Conservation (phyloP, 176 grass and related monocot species). For the Miscanthus lutarioriparius region DNA sequence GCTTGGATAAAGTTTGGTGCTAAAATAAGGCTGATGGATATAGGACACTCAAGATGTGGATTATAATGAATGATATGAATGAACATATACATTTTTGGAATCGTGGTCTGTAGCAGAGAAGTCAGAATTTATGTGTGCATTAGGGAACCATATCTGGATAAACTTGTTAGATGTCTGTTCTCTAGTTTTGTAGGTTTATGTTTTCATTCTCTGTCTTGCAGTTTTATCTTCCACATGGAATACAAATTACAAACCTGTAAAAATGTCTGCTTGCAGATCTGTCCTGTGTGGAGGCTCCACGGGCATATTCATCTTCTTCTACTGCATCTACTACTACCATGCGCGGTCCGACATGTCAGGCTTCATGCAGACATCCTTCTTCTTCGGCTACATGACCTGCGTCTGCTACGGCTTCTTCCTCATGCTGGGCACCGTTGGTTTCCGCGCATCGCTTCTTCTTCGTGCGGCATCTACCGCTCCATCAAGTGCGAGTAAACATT, state of each 20-base stretch:
- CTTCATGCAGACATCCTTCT: constrained; percentile 97
- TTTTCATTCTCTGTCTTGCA: no score
- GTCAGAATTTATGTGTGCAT: background rate
- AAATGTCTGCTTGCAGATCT: constrained; percentile 49
- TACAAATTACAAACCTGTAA: background rate
- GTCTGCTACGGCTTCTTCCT: constrained; percentile 97
- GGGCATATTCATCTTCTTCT: constrained; percentile 85
- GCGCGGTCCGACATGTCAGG: constrained; percentile 94
- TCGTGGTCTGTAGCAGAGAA: background rate
- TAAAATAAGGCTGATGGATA: background rate
- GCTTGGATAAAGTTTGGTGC: background rate
- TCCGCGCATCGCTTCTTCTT: constrained; percentile 85
- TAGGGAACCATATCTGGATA: background rate
- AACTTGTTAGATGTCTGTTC: background rate
- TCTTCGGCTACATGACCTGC: constrained; percentile 98
- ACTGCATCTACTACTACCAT: constrained; percentile 96
- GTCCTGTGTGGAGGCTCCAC: constrained; percentile 91
- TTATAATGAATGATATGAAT: background rate
- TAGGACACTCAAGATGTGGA: background rate
- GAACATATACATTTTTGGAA: background rate
- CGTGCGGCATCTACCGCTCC: constrained; percentile 85
- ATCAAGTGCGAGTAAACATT: constrained; percentile 86
- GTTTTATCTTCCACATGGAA: background rate
- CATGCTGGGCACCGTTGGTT: constrained; percentile 85
- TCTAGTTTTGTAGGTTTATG: background rate